A percentile compares a stretch with the other conserved stretches of the same genome.
Evolutionary conservation across 2,329 filamentous ascomycete genomes (phyloP).

Genomic region (Botrytis squamosa): DNA sequence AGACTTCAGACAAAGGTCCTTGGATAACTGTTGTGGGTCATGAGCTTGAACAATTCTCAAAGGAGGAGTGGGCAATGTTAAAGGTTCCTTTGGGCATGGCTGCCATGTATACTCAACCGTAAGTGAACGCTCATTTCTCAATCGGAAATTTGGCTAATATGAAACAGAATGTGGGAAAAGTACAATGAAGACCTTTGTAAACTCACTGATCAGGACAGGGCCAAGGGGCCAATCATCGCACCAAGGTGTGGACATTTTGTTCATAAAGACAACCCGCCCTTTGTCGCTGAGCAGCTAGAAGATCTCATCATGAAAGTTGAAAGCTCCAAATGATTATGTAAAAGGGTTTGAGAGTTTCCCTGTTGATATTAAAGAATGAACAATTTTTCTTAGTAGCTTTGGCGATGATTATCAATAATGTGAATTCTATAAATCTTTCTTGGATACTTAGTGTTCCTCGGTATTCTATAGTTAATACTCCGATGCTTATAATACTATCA

Average conservation of each 20-base stretch:
- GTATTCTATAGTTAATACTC: too few relatives aligned
- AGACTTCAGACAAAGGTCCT: constrained; percentile 8
- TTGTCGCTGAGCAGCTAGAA: background rate
- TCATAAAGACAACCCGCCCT: background rate
- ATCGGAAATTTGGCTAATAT: background rate
- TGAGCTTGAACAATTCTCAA: constrained; percentile 16
- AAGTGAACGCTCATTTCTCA: background rate
- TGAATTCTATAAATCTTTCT: too few relatives aligned
- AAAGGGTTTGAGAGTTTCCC: background rate
- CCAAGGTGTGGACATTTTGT: background rate
- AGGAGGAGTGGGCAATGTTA: constrained; percentile 15
- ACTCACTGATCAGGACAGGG: background rate
- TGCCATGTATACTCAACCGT: background rate
- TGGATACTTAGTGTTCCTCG: too few relatives aligned
- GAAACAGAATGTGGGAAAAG: background rate
- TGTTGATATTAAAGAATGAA: too few relatives aligned
- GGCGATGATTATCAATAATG: too few relatives aligned
- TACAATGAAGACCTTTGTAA: background rate
- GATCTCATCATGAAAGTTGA: background rate
- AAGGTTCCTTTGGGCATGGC: constrained; percentile 17
- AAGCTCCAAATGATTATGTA: background rate
- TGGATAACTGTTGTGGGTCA: constrained; percentile 19
- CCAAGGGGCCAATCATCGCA: background rate
- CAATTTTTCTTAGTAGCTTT: too few relatives aligned
- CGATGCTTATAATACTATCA: too few relatives aligned